These are phyloP conservation scores for Cicer bijugum DNA, from an alignment of 306 rosid genomes.

Conservation along the genomic window DNA sequence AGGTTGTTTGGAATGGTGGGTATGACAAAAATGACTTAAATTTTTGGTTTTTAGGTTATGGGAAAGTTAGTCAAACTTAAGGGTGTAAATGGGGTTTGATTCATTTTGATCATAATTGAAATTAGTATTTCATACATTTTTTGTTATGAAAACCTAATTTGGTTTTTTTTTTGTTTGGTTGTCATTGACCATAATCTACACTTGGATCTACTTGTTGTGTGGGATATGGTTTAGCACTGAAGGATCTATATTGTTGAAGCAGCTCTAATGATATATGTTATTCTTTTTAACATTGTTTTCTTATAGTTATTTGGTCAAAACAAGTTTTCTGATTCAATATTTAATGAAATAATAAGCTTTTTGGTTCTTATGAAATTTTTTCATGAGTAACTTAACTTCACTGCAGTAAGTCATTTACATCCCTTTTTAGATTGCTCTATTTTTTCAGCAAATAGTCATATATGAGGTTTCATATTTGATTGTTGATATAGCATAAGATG, in stretches of 20 bases:
- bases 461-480: slow-evolving; percentile 31
- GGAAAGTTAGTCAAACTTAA: slow-evolving; percentile 46
- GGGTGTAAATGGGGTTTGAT: slow-evolving; percentile 46
- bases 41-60: slow-evolving; percentile 49
- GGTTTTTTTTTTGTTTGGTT: slow-evolving; percentile 4
- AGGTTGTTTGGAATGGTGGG: slow-evolving; percentile 48
- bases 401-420: slow-evolving; percentile 2
- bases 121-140: slow-evolving; percentile 29
- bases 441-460: slow-evolving; percentile 20
- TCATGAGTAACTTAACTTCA: background rate
- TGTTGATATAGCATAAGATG: slow-evolving; percentile 2
- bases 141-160: slow-evolving; percentile 29
- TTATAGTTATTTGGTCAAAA: slow-evolving; percentile 15
- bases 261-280: background rate
- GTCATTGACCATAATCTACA: slow-evolving; percentile 7
- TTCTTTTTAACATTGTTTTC: slow-evolving; percentile 9
- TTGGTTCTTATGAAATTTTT: slow-evolving; percentile 4
- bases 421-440: background rate
- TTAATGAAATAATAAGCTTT: slow-evolving; percentile 28
- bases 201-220: slow-evolving; percentile 43
- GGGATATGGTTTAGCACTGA: slow-evolving; percentile 23
- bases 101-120: slow-evolving; percentile 39
- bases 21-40: slow-evolving; percentile 26
- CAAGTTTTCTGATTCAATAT: slow-evolving; percentile 2
- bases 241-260: slow-evolving; percentile 30